Evolutionary conservation across 768 basidiomycete species (phyloP).

Genomic region (Phanerodontia chrysosporium): DNA sequence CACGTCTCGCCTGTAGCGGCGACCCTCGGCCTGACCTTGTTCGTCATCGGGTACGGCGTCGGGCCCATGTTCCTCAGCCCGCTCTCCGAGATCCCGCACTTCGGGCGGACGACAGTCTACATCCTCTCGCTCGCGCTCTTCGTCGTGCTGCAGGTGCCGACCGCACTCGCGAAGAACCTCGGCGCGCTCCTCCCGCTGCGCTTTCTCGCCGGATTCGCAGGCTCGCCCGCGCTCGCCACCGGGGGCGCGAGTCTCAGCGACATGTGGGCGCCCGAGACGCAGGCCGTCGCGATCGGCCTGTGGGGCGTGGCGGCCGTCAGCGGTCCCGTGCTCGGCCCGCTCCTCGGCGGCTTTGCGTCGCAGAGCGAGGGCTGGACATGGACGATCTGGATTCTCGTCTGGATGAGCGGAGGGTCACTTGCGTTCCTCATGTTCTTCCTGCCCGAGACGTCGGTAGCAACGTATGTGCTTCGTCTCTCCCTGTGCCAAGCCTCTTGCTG

Average conservation of each 20-base stretch:
- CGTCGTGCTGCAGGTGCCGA: slow-evolving; percentile 31
- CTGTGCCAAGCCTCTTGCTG: not conserved
- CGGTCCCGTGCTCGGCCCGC: slow-evolving; percentile 29
- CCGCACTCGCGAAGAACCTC: slow-evolving; percentile 28
- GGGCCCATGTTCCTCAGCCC: slow-evolving; percentile 21
- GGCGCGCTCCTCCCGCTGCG: slow-evolving; percentile 29
- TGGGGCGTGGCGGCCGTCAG: slow-evolving; percentile 25
- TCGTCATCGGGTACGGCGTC: slow-evolving; percentile 22
- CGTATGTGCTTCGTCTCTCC: slow-evolving; percentile 2
- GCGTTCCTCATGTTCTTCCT: slow-evolving; percentile 27
- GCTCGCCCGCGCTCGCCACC: slow-evolving; percentile 31
- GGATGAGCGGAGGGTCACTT: slow-evolving; percentile 26
- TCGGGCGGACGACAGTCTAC: slow-evolving; percentile 31
- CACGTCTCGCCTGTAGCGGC: slow-evolving; percentile 25
- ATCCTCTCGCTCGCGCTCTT: slow-evolving; percentile 28
- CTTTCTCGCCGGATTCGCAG: slow-evolving; percentile 32
- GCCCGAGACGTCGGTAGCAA: slow-evolving; percentile 25
- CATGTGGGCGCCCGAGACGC: slow-evolving; percentile 18
- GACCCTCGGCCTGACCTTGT: slow-evolving; percentile 28
- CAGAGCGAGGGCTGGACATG: slow-evolving; percentile 30
- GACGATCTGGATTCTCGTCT: slow-evolving; percentile 32
- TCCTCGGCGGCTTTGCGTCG: slow-evolving; percentile 31
- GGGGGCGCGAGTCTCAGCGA: slow-evolving; percentile 26
- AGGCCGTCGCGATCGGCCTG: slow-evolving; percentile 24
- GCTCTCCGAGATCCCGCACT: slow-evolving; percentile 28